Conservation (phyloP, 345 rosid genomes). For the Euphorbia pulcherrima region DNA sequence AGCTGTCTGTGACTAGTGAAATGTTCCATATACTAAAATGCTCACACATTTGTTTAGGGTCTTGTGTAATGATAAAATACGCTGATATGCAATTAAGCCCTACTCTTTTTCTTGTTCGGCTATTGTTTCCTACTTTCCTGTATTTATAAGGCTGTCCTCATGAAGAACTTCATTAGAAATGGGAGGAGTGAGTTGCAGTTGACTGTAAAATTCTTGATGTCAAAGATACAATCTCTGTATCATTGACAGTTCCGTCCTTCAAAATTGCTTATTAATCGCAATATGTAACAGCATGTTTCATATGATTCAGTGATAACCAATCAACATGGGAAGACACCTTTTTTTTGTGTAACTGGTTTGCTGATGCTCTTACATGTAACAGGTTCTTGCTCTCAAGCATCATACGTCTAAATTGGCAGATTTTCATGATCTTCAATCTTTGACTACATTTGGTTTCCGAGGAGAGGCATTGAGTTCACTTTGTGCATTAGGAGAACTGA, state of each 20-base stretch:
- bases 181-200: neutral
- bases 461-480: conserved; percentile 98
- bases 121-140: neutral
- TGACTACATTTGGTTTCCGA: conserved; percentile 84
- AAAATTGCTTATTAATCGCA: neutral
- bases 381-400: conserved; percentile 87
- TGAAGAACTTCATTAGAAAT: neutral
- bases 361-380: conserved; percentile 9
- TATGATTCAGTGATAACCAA: neutral
- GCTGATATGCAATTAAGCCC: neutral
- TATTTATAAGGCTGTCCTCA: neutral
- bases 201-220: too few relatives aligned
- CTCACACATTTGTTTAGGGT: neutral
- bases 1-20: too few relatives aligned
- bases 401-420: conserved; percentile 87
- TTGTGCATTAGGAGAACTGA: conserved; percentile 70
- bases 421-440: conserved; percentile 73
- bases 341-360: neutral
- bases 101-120: too few relatives aligned
- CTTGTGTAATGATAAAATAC: neutral
- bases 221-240: too few relatives aligned
- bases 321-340: neutral
- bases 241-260: too few relatives aligned
- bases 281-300: neutral
- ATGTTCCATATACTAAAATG: too few relatives aligned